Conservation (phyloP, 2,329 filamentous ascomycete genomes). For the Aspergillus neoniger region DNA sequence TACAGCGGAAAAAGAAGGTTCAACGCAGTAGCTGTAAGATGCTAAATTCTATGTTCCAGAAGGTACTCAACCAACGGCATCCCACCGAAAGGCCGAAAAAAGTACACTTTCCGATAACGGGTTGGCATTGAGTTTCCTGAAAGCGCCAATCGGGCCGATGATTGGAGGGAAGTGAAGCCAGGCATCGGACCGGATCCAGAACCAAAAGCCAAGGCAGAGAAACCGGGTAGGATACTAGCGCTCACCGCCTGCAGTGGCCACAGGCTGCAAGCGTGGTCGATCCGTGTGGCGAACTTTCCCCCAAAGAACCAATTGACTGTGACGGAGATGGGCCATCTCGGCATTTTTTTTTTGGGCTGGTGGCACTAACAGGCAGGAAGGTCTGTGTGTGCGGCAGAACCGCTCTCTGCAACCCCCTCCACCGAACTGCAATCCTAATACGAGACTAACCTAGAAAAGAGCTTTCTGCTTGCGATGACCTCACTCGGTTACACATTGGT, state of each 20-base stretch:
- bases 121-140: background rate
- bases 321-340: background rate
- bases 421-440: background rate
- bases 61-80: background rate
- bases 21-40: too few relatives aligned
- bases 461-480: background rate
- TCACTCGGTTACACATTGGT: background rate
- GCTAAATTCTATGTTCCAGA: too few relatives aligned
- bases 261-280: constrained; percentile 7
- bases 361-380: background rate
- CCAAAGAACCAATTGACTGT: background rate
- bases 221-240: background rate
- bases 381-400: background rate
- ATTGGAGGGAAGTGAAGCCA: background rate
- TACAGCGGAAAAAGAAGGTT: too few relatives aligned
- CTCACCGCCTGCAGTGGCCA: constrained; percentile 6
- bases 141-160: background rate
- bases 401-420: background rate
- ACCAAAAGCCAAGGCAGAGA: constrained; percentile 1
- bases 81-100: background rate
- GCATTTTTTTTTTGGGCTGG: background rate
- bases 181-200: constrained; percentile 4
- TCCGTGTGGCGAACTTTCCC: constrained; percentile 6
- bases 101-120: background rate
- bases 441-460: background rate